Conservation (phyloP, 176 grass and related monocot species). For the Carex scoparia region DNA sequence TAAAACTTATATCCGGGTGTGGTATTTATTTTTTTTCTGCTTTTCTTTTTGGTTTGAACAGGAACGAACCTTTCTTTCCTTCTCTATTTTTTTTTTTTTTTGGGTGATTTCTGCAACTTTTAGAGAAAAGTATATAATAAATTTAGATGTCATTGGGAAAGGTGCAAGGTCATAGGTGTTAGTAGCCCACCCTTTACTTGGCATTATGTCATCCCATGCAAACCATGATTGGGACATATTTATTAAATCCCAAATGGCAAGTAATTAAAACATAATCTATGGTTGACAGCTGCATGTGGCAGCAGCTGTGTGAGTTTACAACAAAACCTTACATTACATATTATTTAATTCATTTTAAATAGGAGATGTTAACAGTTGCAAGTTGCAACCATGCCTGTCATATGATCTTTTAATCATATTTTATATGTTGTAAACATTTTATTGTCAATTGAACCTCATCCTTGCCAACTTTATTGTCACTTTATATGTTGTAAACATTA, state of each 20-base stretch:
- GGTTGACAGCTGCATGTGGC: conserved; percentile 16
- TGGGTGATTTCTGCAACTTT: not conserved
- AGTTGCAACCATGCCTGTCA: not conserved
- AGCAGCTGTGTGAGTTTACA: not conserved
- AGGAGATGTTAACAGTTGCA: not conserved
- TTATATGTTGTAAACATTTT: not conserved
- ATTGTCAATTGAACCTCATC: too few species aligned
- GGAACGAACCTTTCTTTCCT: too few species aligned
- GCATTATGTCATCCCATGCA: conserved; percentile 29
- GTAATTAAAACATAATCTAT: conserved; percentile 16
- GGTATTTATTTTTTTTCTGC: too few species aligned
- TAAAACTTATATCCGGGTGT: too few species aligned
- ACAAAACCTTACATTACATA: not conserved
- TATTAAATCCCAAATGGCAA: conserved; percentile 31
- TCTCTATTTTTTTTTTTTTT: not conserved
- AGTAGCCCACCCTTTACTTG: conserved; percentile 27
- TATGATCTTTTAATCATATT: not conserved
- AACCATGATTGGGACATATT: conserved; percentile 48
- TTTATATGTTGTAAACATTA: too few species aligned
- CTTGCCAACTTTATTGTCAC: too few species aligned
- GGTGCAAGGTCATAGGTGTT: conserved; percentile 24
- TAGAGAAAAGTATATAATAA: not conserved
- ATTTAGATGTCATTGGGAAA: conserved; percentile 12
- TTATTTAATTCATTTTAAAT: not conserved
- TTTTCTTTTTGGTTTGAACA: too few species aligned